Base-by-base conservation (phyloP, 306 rosid species). In the Casuarina glauca region DNA sequence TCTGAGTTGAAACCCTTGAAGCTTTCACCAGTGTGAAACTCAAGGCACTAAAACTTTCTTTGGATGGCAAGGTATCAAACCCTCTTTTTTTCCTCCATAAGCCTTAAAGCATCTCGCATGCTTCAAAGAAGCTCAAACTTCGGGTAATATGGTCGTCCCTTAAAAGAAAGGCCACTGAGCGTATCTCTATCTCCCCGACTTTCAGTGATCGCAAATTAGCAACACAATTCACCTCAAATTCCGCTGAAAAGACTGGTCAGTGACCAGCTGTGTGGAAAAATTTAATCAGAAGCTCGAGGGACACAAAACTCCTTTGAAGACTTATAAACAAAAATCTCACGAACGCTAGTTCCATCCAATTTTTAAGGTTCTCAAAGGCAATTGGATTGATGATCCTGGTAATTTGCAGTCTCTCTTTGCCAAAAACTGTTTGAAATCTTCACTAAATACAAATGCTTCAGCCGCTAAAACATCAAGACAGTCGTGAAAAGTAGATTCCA, bases 11-110 rank as follows among this genome's bases (percentile, higher is more conserved):
- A 26, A 75, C 61, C 10, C 77, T 74, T 61, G 83, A 83, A 84
- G 88, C 69, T 87, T 78, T 82, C 69, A 77, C 35, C 41, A 76
- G 83, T 80, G 87, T 82, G 83, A 81, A 78, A 63, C 81, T 80
- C 82, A 89, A 70, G 89, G 54, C 10, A 75, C 74, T 73, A 70
- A 75, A 76, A 74, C 88, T 66, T 88, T 84, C 84, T 86, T 82
- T 67, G 84, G 86, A 85, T 91, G 97, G 67, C 73, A 92, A 92
- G 89, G 91, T 78, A 92, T 94, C 91, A 73, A 79, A 84, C 70
- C 85, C 86, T 70, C 86, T 82, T 70, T 74, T 76, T 76, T 44
- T 68, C 75, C 16, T 49, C 78, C 69, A 70, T 64, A 50, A 63
- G 76, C 79, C 81, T 82, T 58, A 68, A 74, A 75, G 79, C 71